phyloP scores from a whole-genome alignment of 192 early-diverging fungal genomes.

The Backusella luteola region DNA sequence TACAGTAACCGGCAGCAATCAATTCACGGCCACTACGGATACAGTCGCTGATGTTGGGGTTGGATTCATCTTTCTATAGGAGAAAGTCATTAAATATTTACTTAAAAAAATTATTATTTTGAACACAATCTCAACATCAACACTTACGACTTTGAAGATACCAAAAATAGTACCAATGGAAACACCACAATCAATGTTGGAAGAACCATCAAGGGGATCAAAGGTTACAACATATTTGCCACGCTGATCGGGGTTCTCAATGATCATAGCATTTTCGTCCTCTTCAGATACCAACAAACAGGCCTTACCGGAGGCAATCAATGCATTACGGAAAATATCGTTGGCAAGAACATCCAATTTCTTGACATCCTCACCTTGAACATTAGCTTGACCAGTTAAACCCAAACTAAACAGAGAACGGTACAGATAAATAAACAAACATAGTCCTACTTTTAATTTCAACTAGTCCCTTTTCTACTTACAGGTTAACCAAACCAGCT shows the following conservation, averaged over 20 bases:
- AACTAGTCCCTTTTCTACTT: slow-evolving; percentile 20
- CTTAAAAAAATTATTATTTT: background rate
- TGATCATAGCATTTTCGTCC: slow-evolving; percentile 89
- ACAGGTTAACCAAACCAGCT: slow-evolving; percentile 95
- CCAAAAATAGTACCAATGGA: slow-evolving; percentile 99
- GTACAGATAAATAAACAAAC: background rate
- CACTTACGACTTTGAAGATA: slow-evolving; percentile 84
- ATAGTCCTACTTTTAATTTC: background rate
- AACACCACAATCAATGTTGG: slow-evolving; percentile 99
- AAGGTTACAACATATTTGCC: slow-evolving; percentile 96
- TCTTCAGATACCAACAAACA: slow-evolving; percentile 97
- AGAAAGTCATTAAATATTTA: background rate
- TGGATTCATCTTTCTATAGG: slow-evolving; percentile 40
- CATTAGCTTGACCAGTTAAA: slow-evolving; percentile 80
- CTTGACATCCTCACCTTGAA: slow-evolving; percentile 94
- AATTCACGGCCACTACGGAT: slow-evolving; percentile 89
- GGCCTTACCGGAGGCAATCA: slow-evolving; percentile 85
- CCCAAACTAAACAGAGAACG: slow-evolving; percentile 61
- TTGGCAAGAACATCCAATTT: slow-evolving; percentile 97
- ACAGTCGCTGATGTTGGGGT: slow-evolving; percentile 68
- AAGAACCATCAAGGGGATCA: slow-evolving; percentile 96
- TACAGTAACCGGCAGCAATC: slow-evolving; percentile 94
- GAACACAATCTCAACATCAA: too few relatives aligned
- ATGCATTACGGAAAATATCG: slow-evolving; percentile 96
- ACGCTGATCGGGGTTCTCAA: slow-evolving; percentile 65